These are phyloP conservation scores for Rhododendron kiyosumense DNA, from an alignment of 148 eudicot genomes.

Conservation along the genomic window DNA sequence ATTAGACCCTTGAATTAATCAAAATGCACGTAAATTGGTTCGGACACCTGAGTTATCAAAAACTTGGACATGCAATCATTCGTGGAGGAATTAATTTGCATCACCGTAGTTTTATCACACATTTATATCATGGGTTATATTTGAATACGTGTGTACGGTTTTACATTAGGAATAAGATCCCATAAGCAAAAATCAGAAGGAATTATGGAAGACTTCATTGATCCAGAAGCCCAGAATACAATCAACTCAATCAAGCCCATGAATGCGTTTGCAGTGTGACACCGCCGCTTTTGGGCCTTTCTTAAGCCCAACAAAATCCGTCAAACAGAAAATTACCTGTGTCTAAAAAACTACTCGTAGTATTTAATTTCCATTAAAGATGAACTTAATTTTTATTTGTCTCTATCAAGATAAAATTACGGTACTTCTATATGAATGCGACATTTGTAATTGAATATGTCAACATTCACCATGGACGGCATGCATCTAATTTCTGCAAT, in stretches of 20 bases:
- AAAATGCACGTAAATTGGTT: too few relatives aligned
- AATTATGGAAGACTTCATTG: not conserved
- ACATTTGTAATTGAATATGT: not conserved
- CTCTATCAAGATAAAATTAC: not conserved
- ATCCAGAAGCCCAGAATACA: not conserved
- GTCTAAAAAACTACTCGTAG: too few relatives aligned
- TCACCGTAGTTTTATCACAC: too few relatives aligned
- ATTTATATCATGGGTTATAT: too few relatives aligned
- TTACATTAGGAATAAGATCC: not conserved
- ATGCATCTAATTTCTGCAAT: not conserved
- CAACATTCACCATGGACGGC: not conserved
- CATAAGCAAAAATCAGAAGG: not conserved
- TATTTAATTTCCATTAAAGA: too few relatives aligned
- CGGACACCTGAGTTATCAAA: not conserved
- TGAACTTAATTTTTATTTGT: too few relatives aligned
- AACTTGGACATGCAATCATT: not conserved
- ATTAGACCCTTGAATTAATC: too few relatives aligned
- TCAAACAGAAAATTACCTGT: too few relatives aligned
- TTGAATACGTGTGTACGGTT: not conserved
- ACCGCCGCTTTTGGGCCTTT: not conserved
- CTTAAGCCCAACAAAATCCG: not conserved
- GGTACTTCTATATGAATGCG: not conserved
- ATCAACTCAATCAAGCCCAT: not conserved
- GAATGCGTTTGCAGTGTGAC: not conserved
- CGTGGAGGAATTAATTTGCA: not conserved